Percentiles rank a stretch among this genome's conserved stretches.
These are phyloP conservation scores for Fusarium begoniae DNA, from an alignment of 2,329 filamentous ascomycete species.

Conservation along the genomic window DNA sequence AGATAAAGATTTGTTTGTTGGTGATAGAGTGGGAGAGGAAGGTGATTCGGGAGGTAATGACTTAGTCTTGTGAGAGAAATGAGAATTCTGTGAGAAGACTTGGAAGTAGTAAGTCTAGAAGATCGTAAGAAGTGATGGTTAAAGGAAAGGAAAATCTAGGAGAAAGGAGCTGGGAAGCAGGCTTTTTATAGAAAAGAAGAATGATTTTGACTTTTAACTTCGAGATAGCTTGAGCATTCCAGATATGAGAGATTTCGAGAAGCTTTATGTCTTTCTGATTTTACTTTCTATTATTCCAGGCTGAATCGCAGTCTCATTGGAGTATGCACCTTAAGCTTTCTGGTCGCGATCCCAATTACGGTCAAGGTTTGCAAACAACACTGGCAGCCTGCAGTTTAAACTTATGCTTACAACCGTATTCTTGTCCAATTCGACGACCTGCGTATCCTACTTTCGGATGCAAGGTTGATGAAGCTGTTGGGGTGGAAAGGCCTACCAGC, in stretches of 20 bases:
- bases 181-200: not conserved
- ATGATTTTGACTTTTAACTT: not conserved
- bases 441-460: rapidly evolving
- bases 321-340: rapidly evolving
- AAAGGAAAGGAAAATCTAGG: not conserved
- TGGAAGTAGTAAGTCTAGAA: not conserved
- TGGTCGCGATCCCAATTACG: rapidly evolving
- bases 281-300: rapidly evolving
- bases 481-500: rapidly evolving
- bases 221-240: rapidly evolving
- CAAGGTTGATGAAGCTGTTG: rapidly evolving
- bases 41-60: too few species aligned
- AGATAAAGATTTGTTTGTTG: not conserved
- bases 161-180: rapidly evolving
- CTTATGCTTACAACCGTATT: rapidly evolving
- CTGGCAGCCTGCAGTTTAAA: rapidly evolving
- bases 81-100: rapidly evolving
- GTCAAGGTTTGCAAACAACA: not conserved
- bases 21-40: rapidly evolving
- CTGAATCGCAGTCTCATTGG: not conserved
- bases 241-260: rapidly evolving
- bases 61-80: rapidly evolving
- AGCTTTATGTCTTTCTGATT: rapidly evolving
- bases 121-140: rapidly evolving
- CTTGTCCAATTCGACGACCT: rapidly evolving